Evolutionary conservation across 2,329 filamentous ascomycete genomes (phyloP).

Genomic region (Ramularia endophylla): DNA sequence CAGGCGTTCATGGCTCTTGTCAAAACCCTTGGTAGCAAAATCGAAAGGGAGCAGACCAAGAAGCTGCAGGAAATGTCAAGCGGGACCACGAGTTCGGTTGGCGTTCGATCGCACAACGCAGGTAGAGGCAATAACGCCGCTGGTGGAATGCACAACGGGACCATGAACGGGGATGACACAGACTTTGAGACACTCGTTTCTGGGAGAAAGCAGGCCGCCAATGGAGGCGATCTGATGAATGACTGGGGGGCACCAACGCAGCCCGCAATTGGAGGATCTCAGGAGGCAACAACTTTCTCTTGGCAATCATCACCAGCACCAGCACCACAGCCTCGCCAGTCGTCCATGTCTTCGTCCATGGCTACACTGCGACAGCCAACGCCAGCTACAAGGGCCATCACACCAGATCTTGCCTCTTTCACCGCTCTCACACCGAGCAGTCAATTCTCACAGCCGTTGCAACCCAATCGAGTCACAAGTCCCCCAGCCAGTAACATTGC

Average conservation of each 20-base stretch:
- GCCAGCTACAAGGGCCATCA: constrained; percentile 25
- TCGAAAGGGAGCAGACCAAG: constrained; percentile 82
- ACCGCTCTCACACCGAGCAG: constrained; percentile 32
- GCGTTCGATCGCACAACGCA: constrained; percentile 58
- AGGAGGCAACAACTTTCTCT: constrained; percentile 35
- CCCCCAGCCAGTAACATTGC: constrained; percentile 23
- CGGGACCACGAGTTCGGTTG: constrained; percentile 32
- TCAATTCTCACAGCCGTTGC: constrained; percentile 34
- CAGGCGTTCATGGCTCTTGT: constrained; percentile 86
- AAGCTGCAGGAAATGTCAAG: constrained; percentile 81
- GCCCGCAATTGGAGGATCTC: constrained; percentile 23
- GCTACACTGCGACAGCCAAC: constrained; percentile 12
- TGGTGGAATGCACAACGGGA: constrained; percentile 47
- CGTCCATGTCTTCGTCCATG: constrained; percentile 6
- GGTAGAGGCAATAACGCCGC: constrained; percentile 57
- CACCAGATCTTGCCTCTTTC: constrained; percentile 32
- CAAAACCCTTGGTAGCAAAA: constrained; percentile 67
- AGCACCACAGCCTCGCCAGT: constrained; percentile 3
- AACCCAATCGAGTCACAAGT: constrained; percentile 30
- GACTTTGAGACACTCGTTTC: constrained; percentile 90
- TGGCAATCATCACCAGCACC: constrained; percentile 35
- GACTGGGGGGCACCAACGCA: constrained; percentile 36
- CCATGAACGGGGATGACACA: constrained; percentile 54
- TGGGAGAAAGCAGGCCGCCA: constrained; percentile 50
- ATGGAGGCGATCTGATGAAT: constrained; percentile 36